phyloP scores from a whole-genome alignment of 768 basidiomycete genomes.

The Mycena sanguinolenta region DNA sequence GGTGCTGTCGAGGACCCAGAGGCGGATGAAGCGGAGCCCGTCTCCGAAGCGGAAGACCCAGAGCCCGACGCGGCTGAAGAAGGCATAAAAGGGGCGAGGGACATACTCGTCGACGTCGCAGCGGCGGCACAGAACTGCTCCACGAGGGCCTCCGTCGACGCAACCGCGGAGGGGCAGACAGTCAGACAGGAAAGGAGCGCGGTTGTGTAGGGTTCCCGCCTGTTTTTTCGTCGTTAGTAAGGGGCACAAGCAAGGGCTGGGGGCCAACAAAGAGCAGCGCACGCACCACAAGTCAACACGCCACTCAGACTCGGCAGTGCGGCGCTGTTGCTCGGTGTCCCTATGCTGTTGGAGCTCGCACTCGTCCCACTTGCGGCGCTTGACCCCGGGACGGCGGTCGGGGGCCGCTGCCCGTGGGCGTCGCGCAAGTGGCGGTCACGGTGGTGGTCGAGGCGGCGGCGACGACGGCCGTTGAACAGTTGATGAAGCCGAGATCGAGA shows the following conservation, averaged over 20 bases:
- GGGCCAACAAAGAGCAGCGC: neutral
- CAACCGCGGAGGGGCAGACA: neutral
- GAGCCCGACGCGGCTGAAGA: neutral
- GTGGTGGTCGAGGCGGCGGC: neutral
- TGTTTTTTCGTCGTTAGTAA: neutral
- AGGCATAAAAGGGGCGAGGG: neutral
- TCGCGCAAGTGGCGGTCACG: neutral
- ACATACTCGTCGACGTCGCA: neutral
- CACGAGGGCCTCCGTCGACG: neutral
- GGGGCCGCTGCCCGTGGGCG: no score
- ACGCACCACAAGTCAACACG: neutral
- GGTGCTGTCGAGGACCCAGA: neutral
- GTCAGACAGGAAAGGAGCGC: neutral
- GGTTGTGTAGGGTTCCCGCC: neutral
- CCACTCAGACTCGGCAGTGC: neutral
- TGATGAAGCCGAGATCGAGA: no score
- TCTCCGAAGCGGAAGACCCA: neutral
- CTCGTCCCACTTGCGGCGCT: no score
- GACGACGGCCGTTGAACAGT: no score
- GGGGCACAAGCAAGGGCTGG: neutral
- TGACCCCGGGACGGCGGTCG: no score
- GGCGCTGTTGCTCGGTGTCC: neutral
- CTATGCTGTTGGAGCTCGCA: neutral
- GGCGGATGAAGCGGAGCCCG: neutral
- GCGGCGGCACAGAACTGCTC: conserved; percentile 6